Percentiles rank a stretch among this genome's conserved stretches.
Evolutionary conservation across 495 filamentous ascomycete species (phyloP).

Genomic region (Tirmania nivea): DNA sequence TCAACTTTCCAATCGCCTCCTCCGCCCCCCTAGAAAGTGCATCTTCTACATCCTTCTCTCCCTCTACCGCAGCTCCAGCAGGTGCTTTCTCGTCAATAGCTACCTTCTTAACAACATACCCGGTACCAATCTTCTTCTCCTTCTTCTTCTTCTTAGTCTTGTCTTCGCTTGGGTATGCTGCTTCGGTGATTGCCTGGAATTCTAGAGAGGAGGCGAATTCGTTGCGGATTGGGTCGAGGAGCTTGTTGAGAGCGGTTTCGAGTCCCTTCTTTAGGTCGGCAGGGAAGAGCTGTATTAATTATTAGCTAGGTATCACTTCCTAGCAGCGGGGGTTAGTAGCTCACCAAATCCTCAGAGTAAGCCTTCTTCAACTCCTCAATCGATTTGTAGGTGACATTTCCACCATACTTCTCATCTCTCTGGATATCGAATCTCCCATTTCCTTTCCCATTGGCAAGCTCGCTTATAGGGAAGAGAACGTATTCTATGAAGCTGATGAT

Average conservation of each 20-base stretch:
- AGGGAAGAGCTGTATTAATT: constrained; percentile 42
- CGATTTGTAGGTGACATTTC: constrained; percentile 53
- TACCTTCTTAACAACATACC: constrained; percentile 25
- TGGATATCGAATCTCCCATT: constrained; percentile 37
- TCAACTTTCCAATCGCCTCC: neutral
- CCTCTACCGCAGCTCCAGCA: neutral
- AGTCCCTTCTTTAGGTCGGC: constrained; percentile 67
- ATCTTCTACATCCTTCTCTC: neutral
- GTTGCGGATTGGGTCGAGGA: constrained; percentile 54
- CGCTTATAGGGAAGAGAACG: constrained; percentile 52
- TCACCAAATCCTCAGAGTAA: constrained; percentile 40
- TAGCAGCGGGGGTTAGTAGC: constrained; percentile 25
- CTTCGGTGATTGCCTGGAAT: constrained; percentile 59
- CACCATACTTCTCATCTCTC: constrained; percentile 32
- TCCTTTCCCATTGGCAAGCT: constrained; percentile 29
- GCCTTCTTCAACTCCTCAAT: constrained; percentile 53
- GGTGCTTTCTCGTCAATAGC: neutral
- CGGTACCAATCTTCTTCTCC: constrained; percentile 43
- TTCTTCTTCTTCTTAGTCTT: constrained; percentile 65
- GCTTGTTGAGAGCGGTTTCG: constrained; percentile 39
- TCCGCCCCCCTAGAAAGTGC: neutral
- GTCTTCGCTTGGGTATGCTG: constrained; percentile 56
- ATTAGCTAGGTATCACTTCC: neutral
- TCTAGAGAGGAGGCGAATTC: constrained; percentile 47
- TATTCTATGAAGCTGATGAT: constrained; percentile 63